Evolutionary conservation across 2,329 filamentous ascomycete species (phyloP).

Genomic region (Monosporascus sp.): DNA sequence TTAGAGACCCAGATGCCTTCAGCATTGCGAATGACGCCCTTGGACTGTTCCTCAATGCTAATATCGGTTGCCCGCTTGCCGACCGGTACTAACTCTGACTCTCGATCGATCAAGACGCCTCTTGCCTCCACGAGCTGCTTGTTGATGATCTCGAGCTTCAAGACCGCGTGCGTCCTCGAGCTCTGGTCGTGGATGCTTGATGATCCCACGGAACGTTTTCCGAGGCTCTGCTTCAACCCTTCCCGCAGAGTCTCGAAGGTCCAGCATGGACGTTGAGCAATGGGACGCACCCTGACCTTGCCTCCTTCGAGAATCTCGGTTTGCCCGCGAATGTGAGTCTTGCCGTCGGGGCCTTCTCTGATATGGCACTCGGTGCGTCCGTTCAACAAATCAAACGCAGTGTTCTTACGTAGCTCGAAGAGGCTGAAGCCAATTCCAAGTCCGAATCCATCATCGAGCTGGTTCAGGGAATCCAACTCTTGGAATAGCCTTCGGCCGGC

Average conservation of each 20-base stretch:
- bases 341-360: slow-evolving; percentile 34
- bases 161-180: slow-evolving; percentile 37
- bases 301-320: slow-evolving; percentile 34
- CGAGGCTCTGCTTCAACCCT: slow-evolving; percentile 24
- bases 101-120: slow-evolving; percentile 31
- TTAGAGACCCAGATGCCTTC: slow-evolving; percentile 29
- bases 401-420: slow-evolving; percentile 36
- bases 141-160: slow-evolving; percentile 37
- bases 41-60: slow-evolving; percentile 31
- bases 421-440: slow-evolving; percentile 33
- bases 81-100: slow-evolving; percentile 39
- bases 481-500: slow-evolving; percentile 26
- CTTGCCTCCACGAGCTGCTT: slow-evolving; percentile 28
- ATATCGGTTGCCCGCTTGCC: slow-evolving; percentile 36
- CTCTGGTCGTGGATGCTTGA: slow-evolving; percentile 38
- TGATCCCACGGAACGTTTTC: slow-evolving; percentile 26
- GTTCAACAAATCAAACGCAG: slow-evolving; percentile 36
- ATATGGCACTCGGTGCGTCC: slow-evolving; percentile 31
- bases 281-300: slow-evolving; percentile 35
- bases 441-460: slow-evolving; percentile 2
- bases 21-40: slow-evolving; percentile 18
- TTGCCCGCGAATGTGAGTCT: slow-evolving; percentile 34
- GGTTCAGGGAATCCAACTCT: slow-evolving; percentile 21
- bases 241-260: slow-evolving; percentile 25
- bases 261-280: slow-evolving; percentile 30